Base-by-base conservation (phyloP, 805 yeast species). In the Candida berthetii region DNA sequence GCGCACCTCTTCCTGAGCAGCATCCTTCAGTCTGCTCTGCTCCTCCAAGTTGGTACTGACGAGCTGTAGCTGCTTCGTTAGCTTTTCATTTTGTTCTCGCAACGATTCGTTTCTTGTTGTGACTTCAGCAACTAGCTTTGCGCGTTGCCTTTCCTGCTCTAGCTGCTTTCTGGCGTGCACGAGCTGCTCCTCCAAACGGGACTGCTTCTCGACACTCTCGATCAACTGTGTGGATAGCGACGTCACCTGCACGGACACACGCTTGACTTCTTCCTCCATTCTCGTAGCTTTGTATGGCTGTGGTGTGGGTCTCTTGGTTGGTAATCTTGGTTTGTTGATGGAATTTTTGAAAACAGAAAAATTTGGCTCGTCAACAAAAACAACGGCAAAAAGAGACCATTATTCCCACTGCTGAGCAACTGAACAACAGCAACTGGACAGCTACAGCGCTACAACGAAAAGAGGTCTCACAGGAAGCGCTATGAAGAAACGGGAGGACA, bases 1-100 rank as follows among this genome's bases (percentile, higher is more conserved):
- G 36, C 73, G 67, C 15, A 76, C 81, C 49, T 82, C 85, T 10
- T 62, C 65, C 48, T 81, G 83, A 1, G 87, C 82, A 7, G 58
- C 65, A 9, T 58, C 60, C 45, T 74, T 75, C 42, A 52, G 60
- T 35, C 56, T 57, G n/a, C 54, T 53, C 37, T 61, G 66, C 4
- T 55, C 44, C 19, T 49, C 52, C 19, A 66, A 37, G 39, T 43
- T 48, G 32, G 60, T 57, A 35, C 58, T 61, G 10, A 73, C 46
- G 4, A 61, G 61, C 6, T 55, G 54, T 19, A 66, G 57, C 25
- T 59, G 54, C 9, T 55, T 52, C 16, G 63, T 46, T 11, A 74
- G 50, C 34, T 59, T 60, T 20, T 55, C 53, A 48, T 61, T 64
- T 39, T 63, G 52, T 1, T 60, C 50, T 36, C 61, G 49, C 24